Conservation (phyloP, 2,329 filamentous ascomycete genomes). For the Cercospora berteroae region DNA sequence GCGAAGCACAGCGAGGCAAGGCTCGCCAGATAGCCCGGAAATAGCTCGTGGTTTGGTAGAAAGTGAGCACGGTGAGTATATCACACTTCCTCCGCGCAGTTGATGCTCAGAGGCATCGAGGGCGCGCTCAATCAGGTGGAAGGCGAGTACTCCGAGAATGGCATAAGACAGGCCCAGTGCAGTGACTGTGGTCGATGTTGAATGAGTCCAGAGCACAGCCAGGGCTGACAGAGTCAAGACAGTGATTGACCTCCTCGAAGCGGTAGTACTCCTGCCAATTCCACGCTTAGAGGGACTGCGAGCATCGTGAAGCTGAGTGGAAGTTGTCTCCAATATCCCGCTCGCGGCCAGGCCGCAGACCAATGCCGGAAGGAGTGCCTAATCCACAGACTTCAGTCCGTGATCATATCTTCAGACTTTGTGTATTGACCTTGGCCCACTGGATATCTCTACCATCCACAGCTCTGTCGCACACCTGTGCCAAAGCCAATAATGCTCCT, state of each 20-base stretch:
- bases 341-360: slow-evolving; percentile 25
- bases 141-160: slow-evolving; percentile 41
- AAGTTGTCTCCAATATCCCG: slow-evolving; percentile 20
- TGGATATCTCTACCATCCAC: slow-evolving; percentile 45
- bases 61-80: slow-evolving; percentile 39
- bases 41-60: slow-evolving; percentile 29
- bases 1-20: slow-evolving; percentile 27
- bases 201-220: slow-evolving; percentile 38
- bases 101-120: slow-evolving; percentile 21
- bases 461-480: slow-evolving; percentile 46
- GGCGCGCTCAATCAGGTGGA: slow-evolving; percentile 44
- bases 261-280: not conserved
- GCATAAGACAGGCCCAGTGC: slow-evolving; percentile 45
- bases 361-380: slow-evolving; percentile 33
- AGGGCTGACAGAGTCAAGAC: slow-evolving; percentile 40
- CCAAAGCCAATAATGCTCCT: slow-evolving; percentile 44
- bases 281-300: not conserved
- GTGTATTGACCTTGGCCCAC: slow-evolving; percentile 45
- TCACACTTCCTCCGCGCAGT: slow-evolving; percentile 33
- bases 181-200: slow-evolving; percentile 37
- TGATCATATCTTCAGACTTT: slow-evolving; percentile 26
- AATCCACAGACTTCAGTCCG: slow-evolving; percentile 18
- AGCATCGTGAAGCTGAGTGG: not conserved
- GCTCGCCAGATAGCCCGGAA: slow-evolving; percentile 7
- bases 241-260: slow-evolving; percentile 34